Percentiles rank a stretch among this genome's conserved stretches.
Evolutionary conservation across 2,329 filamentous ascomycete genomes (phyloP).

Genomic region (Fusarium sp.): DNA sequence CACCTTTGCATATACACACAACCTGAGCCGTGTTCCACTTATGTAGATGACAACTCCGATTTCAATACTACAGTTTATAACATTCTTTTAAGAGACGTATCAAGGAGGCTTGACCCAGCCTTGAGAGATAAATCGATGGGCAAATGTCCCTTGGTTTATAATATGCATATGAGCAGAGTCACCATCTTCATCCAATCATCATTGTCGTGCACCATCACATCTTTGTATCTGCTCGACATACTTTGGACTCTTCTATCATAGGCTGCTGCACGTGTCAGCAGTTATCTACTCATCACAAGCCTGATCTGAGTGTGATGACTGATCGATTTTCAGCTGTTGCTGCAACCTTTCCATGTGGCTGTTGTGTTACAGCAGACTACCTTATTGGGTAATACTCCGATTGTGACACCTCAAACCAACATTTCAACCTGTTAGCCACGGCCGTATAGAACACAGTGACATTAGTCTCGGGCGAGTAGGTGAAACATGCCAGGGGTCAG

Average conservation of each 20-base stretch:
- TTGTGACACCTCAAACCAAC: slow-evolving; percentile 35
- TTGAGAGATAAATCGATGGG: neutral
- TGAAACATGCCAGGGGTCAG: slow-evolving; percentile 18
- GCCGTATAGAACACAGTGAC: slow-evolving; percentile 13
- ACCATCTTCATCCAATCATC: no score
- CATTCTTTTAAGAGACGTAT: neutral
- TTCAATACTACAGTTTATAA: neutral
- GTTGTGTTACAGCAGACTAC: slow-evolving; percentile 26
- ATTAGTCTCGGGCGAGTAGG: slow-evolving; percentile 22
- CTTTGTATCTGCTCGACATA: neutral
- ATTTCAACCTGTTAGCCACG: slow-evolving; percentile 23
- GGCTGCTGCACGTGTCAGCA: neutral
- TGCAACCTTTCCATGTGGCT: slow-evolving; percentile 34
- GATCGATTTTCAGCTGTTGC: slow-evolving; percentile 31
- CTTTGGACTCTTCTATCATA: neutral
- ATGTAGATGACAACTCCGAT: neutral
- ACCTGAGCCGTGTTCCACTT: neutral
- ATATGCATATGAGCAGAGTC: no score
- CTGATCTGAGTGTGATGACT: slow-evolving; percentile 28
- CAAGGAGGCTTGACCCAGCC: neutral
- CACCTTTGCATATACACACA: neutral
- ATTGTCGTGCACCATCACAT: neutral
- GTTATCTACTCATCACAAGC: slow-evolving; percentile 13
- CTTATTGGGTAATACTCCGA: slow-evolving; percentile 38
- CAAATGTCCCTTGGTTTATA: no score